Base-by-base conservation (phyloP, 345 rosid genomes). In the Lepidium africanum region DNA sequence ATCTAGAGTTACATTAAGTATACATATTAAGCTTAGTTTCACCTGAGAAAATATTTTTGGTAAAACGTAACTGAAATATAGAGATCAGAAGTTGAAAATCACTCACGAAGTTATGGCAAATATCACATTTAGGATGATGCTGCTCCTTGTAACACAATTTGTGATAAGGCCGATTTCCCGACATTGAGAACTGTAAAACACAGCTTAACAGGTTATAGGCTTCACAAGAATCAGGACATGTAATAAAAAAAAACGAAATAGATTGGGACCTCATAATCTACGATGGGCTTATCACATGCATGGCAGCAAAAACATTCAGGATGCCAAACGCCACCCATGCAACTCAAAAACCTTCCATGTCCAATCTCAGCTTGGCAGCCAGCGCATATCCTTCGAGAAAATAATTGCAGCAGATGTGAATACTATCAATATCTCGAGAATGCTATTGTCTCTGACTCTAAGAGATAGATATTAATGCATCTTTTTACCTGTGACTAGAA, bases 41-140 rank as follows among this genome's bases (percentile, higher is more conserved):
- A 48, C 57, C n/a, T 3, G 38, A 52, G 33, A 55, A 46, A 17
- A 19, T 41, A 33, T 15, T 30, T 19, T 40, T 3, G 39, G 10
- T 14, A 65, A 55, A 11, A 48, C 9, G 1, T 25, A 54, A 10
- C 7, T 2, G 6, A 57, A n/a, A 47, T 37, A 39, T 33, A 19
- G 61, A 48, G 15, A 52, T 59, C 48, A 36, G 39, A 27, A 63
- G 52, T 10, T 47, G 58, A 13, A 65, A 16, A 68, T 69, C 38
- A 84, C 99, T 91, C 66, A 95, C 99, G 57, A 82, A 89, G 77
- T 81, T 76, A 25, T 54, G 73, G 78, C 99, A 95, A 77, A 95
- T 96, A 80, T 95, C 98, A 61, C 99, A 95, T 78, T 65, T 89
- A 30, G 98, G 99, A 72, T 89, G 97, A 80, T 86, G 80, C 8